A percentile compares a stretch with the other conserved stretches of the same genome.
Evolutionary conservation across 2,329 filamentous ascomycete genomes (phyloP).

Genomic region (Sclerotinia sclerotiorum): DNA sequence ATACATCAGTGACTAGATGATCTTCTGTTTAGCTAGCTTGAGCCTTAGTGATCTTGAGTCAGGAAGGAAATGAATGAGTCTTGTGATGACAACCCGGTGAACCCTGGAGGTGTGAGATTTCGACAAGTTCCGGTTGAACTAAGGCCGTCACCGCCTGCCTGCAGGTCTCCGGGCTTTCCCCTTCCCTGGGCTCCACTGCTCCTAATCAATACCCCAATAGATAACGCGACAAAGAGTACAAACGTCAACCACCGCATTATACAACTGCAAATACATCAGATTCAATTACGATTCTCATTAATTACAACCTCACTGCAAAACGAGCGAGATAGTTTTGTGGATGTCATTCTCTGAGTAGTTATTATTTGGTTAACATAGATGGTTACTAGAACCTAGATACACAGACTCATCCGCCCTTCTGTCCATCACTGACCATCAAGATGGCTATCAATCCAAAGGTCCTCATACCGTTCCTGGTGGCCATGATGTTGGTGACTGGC

Average conservation of each 20-base stretch:
- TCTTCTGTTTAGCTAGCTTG: neutral
- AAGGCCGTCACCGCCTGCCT: slow-evolving; percentile 8
- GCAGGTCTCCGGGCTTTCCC: neutral
- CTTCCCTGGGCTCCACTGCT: neutral
- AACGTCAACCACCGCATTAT: neutral
- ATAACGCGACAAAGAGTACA: slow-evolving; percentile 14
- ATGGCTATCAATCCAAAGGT: slow-evolving; percentile 21
- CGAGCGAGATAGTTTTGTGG: neutral
- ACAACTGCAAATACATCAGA: slow-evolving; percentile 3
- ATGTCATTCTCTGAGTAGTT: neutral
- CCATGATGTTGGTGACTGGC: slow-evolving; percentile 94
- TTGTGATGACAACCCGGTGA: neutral
- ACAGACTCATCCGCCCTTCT: slow-evolving; percentile 1
- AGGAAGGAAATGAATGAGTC: neutral
- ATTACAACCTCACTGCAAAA: neutral
- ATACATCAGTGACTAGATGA: neutral
- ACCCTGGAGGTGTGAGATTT: no score
- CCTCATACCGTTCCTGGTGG: slow-evolving; percentile 80
- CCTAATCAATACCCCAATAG: slow-evolving; percentile 9
- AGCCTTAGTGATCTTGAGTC: neutral
- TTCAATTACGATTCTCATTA: neutral
- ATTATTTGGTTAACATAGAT: slow-evolving; percentile 1
- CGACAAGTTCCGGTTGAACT: neutral
- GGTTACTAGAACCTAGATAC: slow-evolving; percentile 7
- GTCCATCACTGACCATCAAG: slow-evolving; percentile 10